phyloP scores from a whole-genome alignment of 768 basidiomycete species.

The Peribolospora baueri region DNA sequence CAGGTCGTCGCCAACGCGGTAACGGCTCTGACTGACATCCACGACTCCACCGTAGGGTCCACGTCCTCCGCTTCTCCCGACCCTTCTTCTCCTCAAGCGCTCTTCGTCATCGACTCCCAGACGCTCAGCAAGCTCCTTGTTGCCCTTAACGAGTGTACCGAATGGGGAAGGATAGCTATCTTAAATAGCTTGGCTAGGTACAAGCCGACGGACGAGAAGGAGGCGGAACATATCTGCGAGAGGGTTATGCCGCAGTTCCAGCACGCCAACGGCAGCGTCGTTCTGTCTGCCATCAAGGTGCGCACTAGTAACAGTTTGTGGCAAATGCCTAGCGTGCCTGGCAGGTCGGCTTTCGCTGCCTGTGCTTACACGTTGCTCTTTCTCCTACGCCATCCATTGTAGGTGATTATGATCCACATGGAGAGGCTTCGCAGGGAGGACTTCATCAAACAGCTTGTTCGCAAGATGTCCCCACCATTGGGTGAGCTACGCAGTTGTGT shows the following conservation, averaged over 20 bases:
- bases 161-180: conserved; percentile 94
- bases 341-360: neutral
- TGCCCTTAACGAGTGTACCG: conserved; percentile 90
- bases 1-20: conserved; percentile 96
- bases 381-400: neutral
- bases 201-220: conserved; percentile 59
- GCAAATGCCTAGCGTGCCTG: neutral
- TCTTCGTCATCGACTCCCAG: conserved; percentile 58
- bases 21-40: conserved; percentile 76
- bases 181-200: conserved; percentile 68
- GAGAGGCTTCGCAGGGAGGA: conserved; percentile 57
- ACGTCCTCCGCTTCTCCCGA: conserved; percentile 2
- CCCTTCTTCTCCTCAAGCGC: conserved; percentile 23
- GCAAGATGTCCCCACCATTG: conserved; percentile 88
- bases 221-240: conserved; percentile 96
- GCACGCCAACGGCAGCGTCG: conserved; percentile 84
- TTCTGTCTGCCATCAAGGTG: conserved; percentile 87
- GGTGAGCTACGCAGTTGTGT: conserved; percentile 13
- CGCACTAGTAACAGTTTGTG: conserved; percentile 9
- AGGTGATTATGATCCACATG: conserved; percentile 98
- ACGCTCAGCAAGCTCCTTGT: conserved; percentile 75
- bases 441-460: conserved; percentile 54
- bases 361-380: neutral
- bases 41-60: conserved; percentile 29
- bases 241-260: conserved; percentile 96